Evolutionary conservation across 441 rosid species (phyloP).

Genomic region (Croton laevigatus): DNA sequence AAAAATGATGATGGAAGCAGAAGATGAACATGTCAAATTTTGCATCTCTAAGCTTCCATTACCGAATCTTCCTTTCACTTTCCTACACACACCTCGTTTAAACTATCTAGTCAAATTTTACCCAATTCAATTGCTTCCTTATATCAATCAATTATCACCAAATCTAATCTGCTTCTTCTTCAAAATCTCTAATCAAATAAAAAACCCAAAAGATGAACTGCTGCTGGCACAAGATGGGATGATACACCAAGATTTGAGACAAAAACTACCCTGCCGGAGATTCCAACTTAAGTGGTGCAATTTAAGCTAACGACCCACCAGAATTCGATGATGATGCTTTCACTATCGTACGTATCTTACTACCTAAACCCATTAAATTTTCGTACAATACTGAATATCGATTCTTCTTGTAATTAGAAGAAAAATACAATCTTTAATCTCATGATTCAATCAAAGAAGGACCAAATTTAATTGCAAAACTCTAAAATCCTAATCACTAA

Average conservation of each 20-base stretch:
- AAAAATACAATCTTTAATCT: background rate
- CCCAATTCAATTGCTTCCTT: no score
- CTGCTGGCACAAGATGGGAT: slow-evolving; percentile 90
- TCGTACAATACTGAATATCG: slow-evolving; percentile 29
- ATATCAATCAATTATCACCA: background rate
- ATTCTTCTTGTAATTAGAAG: slow-evolving; percentile 32
- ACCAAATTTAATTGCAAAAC: background rate
- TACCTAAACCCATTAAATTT: slow-evolving; percentile 29
- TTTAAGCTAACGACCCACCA: slow-evolving; percentile 38
- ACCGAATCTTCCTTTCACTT: slow-evolving; percentile 2
- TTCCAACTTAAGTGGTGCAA: slow-evolving; percentile 78
- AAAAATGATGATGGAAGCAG: no score
- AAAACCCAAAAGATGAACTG: slow-evolving; percentile 71
- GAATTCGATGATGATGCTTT: slow-evolving; percentile 48
- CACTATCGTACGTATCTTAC: slow-evolving; percentile 41
- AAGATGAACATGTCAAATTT: no score
- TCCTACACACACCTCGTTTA: background rate
- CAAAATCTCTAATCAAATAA: background rate
- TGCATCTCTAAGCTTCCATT: background rate
- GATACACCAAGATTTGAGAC: slow-evolving; percentile 70
- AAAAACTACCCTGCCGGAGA: slow-evolving; percentile 86
- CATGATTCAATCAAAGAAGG: no score
- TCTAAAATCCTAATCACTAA: background rate
- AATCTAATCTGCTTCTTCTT: background rate
- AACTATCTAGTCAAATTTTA: no score